Base-by-base conservation (phyloP, 345 rosid species). In the Acer campestre region DNA sequence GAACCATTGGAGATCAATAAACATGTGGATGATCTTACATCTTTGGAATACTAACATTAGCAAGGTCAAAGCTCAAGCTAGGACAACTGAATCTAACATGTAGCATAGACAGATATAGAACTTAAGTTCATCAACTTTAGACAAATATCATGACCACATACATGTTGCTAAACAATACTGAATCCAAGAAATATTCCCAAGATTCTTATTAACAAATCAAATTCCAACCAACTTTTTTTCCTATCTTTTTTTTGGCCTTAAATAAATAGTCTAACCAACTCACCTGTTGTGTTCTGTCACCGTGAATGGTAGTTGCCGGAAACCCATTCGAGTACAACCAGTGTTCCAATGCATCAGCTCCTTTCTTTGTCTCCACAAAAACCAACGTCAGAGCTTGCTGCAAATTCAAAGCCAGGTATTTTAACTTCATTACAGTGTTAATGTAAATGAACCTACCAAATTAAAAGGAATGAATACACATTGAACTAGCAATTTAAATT, bases 311-410 rank as follows among this genome's bases (percentile, higher is more conserved):
- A 70, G 98, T 94, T 67, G 99, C 97, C 61, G 99, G 98, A 80
- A 96, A 96, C 29, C 95, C 95, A 79, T 92, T 96, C 67, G 78
- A 70, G 83, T 86, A 90, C 79, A 95, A 73, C 99, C 99, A 95
- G 75, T 92, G 80, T 81, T 95, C 99, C 79, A 96, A 84, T 12
- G 97, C 82, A 84, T 96, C 99, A 68, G 99, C 99, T 64, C 95
- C 97, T 73, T 86, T 96, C 89, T 94, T 96, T 61, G 99, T 96
- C 91, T 96, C 99, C 79, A 96, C 99, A 84, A 96, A 96, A 20
- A 96, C 99, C 80, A 96, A 89, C 18, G 99, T 96, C 84, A 96
- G 87, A 65, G 97, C 85, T 90, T 90, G 98, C 99, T 96, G 98
- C 74, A 85, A 89, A 78, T 67, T 67, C 51, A 79, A 75, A 75